Evolutionary conservation across 2,329 filamentous ascomycete species (phyloP), one percentile per base, ranked within the genome.

Genomic region (Cladobotryum mycophilum): DNA sequence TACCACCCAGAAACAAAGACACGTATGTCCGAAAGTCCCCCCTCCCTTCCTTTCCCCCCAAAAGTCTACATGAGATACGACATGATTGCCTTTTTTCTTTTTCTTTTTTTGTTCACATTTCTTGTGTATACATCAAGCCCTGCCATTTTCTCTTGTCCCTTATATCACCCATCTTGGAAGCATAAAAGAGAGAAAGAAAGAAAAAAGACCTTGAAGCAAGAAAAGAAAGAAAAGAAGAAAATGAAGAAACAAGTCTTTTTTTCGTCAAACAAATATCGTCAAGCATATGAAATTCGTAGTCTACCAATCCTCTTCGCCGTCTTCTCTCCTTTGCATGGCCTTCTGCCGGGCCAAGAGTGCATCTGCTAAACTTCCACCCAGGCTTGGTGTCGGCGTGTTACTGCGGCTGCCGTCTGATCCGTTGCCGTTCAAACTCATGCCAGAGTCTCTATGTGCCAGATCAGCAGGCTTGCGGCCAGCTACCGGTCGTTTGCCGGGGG

Each of bases 401-500:
- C 84, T 86, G 37, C 85, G 80, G 60, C 85, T 88, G 47, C 79
- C 77, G 45, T 74, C 80, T 48, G 64, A 78, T 57, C 70, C 81
- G 69, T 71, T 83, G 56, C 73, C 76, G 55, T 81, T 80, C 49
- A 84, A 66, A 57, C 81, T 82, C 74, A 84, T 80, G 47, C 77
- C 80, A 18, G 80, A 84, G 64, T 96, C 91, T 47, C 92, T 81
- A 34, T 86, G 81, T 49, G 83, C 81, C 44, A 81, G 75, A 14
- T 82, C 77, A 0, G 78, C 82, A 1, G 88, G 84, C 69, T 93
- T 95, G 54, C 84, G 83, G 20, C 79, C 77, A 35, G 79, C 79
- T 18, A 78, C 83, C 1, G 91, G 91, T 18, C 92, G 79, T 71
- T 95, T 96, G 12, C 81, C 82, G 2, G 89, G 91, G 18, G 86